Evolutionary conservation across 2,329 filamentous ascomycete species (phyloP).

Genomic region (Fonsecaea pugnacius): DNA sequence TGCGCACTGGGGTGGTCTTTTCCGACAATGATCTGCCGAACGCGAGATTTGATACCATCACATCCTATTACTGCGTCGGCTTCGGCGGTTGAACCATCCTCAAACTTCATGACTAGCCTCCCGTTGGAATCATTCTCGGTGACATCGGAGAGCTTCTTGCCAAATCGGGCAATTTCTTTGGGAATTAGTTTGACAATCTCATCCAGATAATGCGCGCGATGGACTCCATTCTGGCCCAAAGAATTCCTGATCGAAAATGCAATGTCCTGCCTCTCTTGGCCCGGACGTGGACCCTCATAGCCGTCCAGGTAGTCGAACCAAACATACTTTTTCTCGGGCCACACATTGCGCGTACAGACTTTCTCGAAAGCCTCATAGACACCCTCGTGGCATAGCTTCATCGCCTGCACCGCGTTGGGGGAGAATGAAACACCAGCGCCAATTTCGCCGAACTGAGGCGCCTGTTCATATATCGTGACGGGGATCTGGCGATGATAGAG

Average conservation of each 20-base stretch:
- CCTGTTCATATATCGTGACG: constrained; percentile 52
- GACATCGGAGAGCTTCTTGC: constrained; percentile 44
- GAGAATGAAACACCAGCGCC: constrained; percentile 58
- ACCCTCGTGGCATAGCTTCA: constrained; percentile 52
- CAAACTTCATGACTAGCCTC: constrained; percentile 48
- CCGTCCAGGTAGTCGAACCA: constrained; percentile 52
- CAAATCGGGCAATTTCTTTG: constrained; percentile 46
- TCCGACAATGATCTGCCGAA: constrained; percentile 58
- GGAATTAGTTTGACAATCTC: constrained; percentile 56
- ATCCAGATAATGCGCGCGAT: constrained; percentile 56
- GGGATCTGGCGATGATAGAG: constrained; percentile 36
- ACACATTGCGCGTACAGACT: constrained; percentile 39
- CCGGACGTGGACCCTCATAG: constrained; percentile 34
- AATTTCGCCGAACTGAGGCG: constrained; percentile 55
- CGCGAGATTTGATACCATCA: constrained; percentile 66
- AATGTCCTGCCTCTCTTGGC: constrained; percentile 44
- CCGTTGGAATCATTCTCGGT: constrained; percentile 26
- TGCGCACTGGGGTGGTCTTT: constrained; percentile 51
- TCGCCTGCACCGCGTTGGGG: constrained; percentile 55
- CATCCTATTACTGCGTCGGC: constrained; percentile 58
- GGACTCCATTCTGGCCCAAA: constrained; percentile 43
- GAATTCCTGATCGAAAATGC: constrained; percentile 47
- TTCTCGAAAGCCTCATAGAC: constrained; percentile 49
- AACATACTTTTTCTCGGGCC: constrained; percentile 42
- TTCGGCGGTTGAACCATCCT: constrained; percentile 49